Base-by-base conservation (phyloP, 352 stramenopile genomes). In the Pilasporangium apinafurcum region DNA sequence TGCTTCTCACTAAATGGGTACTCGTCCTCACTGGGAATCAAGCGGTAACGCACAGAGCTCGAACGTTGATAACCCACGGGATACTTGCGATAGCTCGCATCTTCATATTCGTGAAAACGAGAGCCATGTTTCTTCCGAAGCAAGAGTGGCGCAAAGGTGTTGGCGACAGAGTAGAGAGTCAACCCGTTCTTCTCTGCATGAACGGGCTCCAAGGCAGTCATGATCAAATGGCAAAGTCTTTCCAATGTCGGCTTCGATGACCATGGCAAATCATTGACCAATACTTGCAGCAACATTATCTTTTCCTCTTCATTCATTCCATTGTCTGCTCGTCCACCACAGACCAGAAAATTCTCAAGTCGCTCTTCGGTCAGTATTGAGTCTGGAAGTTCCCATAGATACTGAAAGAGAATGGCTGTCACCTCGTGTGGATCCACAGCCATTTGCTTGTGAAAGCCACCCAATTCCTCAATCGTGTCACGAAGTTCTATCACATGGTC, bases 181-280 rank as follows among this genome's bases (percentile, higher is more conserved):
- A 90, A 53, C 0, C 80, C 80, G 46, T 83, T 90, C 54, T 83
- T 83, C 35, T 80, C 42, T 2, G 70, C 60, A 35, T 86, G 71
- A 2, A 44, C 53, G 4, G 80, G 80, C n/a, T 73, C 46, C 5
- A 92, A 54, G 9, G 74, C 73, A 17, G 75, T 75, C 35, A 65
- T 65, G 1, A 86, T 48, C 43, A 86, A 59, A 49, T 86, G 73
- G 22, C 75, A 85, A 4, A 92, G 47, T 0, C 78, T 65, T 44
- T 92, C 80, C 10, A 90, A 50, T 21, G 90, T 48, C 21, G 80
- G 80, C 48, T 90, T 90, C 59, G 59, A 70, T 42, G 63, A 86
- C 80, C 80, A 92, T 41, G 80, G 80, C 16, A 92, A 51, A 37
- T 92, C 80, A 51, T 90, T 86, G 18, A 90, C 71, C 28, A 92